Evolutionary conservation across 106 monocot species (phyloP).

Genomic region (Apostasia shenzhenica): DNA sequence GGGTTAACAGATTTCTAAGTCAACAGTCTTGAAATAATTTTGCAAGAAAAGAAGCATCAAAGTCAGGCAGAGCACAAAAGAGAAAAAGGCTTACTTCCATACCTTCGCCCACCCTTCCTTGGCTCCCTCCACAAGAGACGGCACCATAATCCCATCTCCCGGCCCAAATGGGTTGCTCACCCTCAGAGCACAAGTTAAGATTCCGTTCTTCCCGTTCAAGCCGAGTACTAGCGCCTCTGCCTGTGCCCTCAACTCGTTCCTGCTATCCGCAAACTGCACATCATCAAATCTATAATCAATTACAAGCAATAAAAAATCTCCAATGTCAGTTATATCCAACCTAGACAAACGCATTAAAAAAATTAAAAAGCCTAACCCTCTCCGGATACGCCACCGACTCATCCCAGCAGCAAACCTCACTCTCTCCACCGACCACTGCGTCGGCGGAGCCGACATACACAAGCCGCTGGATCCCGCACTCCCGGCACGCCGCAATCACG

Average conservation of each 20-base stretch:
- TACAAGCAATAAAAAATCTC: neutral
- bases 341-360: neutral
- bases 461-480: conserved; percentile 49
- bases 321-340: neutral
- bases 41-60: neutral
- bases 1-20: no score
- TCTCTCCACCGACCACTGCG: conserved; percentile 51
- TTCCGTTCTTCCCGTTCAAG: conserved; percentile 44
- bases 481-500: conserved; percentile 44
- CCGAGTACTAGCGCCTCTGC: conserved; percentile 57
- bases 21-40: no score
- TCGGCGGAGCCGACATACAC: conserved; percentile 74
- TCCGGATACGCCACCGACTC: conserved; percentile 64
- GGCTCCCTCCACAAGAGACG: conserved; percentile 41
- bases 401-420: conserved; percentile 25
- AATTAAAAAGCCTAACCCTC: conserved; percentile 28
- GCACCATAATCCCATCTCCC: conserved; percentile 48
- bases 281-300: neutral
- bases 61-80: neutral
- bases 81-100: neutral
- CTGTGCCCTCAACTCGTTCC: conserved; percentile 71
- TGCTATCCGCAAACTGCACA: conserved; percentile 43
- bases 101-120: conserved; percentile 52
- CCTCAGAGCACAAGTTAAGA: conserved; percentile 71
- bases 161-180: conserved; percentile 79